Percentiles rank a stretch among this genome's conserved stretches.
These are phyloP conservation scores for Fusarium poae DNA, from an alignment of 2,329 filamentous ascomycete genomes.

Conservation along the genomic window DNA sequence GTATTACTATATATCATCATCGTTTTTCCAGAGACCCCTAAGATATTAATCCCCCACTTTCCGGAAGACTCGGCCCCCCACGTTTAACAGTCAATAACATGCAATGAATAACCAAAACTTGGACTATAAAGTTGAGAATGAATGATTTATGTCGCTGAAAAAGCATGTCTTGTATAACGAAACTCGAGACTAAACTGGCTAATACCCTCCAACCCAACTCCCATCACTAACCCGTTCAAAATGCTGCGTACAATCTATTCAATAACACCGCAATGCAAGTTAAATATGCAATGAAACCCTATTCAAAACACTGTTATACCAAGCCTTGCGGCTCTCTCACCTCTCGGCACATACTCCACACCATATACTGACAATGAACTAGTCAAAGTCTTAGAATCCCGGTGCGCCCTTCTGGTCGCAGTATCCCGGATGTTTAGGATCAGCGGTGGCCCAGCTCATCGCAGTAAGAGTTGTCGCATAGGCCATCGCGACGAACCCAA, in stretches of 20 bases:
- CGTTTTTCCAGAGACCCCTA: constrained; percentile 14
- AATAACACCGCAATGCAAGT: constrained; percentile 44
- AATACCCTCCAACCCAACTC: constrained; percentile 26
- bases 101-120: constrained; percentile 6
- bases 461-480: constrained; percentile 93
- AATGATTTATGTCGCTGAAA: not conserved
- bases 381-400: constrained; percentile 27
- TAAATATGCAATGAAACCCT: constrained; percentile 37
- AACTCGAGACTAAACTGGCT: constrained; percentile 23
- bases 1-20: constrained; percentile 34
- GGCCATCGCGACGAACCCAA: constrained; percentile 87
- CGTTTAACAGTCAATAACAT: constrained; percentile 14
- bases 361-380: not conserved
- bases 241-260: constrained; percentile 47
- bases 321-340: constrained; percentile 31
- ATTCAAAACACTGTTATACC: constrained; percentile 3
- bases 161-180: constrained; percentile 11
- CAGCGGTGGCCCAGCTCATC: constrained; percentile 82
- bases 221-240: constrained; percentile 21
- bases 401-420: constrained; percentile 59
- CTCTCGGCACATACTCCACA: constrained; percentile 16
- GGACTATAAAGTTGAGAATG: not conserved
- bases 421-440: constrained; percentile 64
- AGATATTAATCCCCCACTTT: constrained; percentile 41
- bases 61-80: constrained; percentile 40